These are phyloP conservation scores for Sarcomyxa edulis DNA, from an alignment of 768 basidiomycete genomes.

Conservation along the genomic window DNA sequence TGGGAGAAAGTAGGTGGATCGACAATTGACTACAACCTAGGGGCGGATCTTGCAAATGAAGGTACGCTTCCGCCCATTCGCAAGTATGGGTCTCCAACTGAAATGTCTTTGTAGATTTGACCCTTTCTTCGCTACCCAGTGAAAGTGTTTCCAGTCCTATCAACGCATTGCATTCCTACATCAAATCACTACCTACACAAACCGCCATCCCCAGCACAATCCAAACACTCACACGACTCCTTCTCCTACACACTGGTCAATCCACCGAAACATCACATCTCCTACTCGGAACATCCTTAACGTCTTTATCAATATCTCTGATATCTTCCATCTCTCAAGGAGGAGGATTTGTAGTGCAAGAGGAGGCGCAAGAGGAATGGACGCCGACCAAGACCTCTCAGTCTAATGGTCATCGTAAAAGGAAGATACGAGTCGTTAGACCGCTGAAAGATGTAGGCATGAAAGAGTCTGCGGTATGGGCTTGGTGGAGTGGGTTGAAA, in stretches of 20 bases:
- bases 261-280: slow-evolving; percentile 65
- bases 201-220: slow-evolving; percentile 62
- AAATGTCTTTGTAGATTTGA: slow-evolving; percentile 20
- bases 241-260: slow-evolving; percentile 63
- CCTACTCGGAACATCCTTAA: slow-evolving; percentile 74
- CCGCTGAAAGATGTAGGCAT: slow-evolving; percentile 70
- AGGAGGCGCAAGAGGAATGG: slow-evolving; percentile 76
- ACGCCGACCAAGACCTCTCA: slow-evolving; percentile 13
- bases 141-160: slow-evolving; percentile 12
- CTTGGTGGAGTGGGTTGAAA: slow-evolving; percentile 62
- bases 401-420: slow-evolving; percentile 9
- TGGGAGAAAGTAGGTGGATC: slow-evolving; percentile 46
- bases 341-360: slow-evolving; percentile 62
- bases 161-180: slow-evolving; percentile 39
- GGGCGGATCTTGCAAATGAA: slow-evolving; percentile 49
- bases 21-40: slow-evolving; percentile 20
- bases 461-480: slow-evolving; percentile 77
- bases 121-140: slow-evolving; percentile 21
- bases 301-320: slow-evolving; percentile 67
- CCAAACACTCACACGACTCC: slow-evolving; percentile 55
- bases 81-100: slow-evolving; percentile 2
- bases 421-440: slow-evolving; percentile 46
- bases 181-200: slow-evolving; percentile 67
- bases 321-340: slow-evolving; percentile 75
- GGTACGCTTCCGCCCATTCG: slow-evolving; percentile 24